Evolutionary conservation across 768 basidiomycete genomes (phyloP).

Genomic region (Boletus vinaceobasis): DNA sequence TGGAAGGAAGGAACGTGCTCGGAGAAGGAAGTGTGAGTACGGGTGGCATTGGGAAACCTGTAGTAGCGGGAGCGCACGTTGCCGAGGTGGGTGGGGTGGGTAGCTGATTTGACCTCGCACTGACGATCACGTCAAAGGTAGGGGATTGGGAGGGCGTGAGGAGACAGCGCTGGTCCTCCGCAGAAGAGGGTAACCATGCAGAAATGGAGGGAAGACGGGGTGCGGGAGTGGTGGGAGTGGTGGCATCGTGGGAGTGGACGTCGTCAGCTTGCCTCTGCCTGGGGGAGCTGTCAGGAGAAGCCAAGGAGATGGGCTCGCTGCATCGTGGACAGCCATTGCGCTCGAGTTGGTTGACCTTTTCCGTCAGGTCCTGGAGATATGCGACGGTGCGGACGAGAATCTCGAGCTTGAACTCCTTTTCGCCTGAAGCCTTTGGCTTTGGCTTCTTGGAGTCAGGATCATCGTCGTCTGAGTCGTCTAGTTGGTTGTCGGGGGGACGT

Average conservation of each 20-base stretch:
- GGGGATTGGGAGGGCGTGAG: conserved; percentile 35
- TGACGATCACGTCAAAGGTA: conserved; percentile 30
- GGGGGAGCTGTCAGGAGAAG: background rate
- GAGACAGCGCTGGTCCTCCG: conserved; percentile 25
- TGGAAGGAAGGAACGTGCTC: conserved; percentile 16
- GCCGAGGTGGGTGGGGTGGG: conserved; percentile 60
- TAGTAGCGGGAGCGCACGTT: conserved; percentile 41
- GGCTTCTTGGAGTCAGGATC: conserved; percentile 28
- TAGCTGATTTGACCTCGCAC: conserved; percentile 30
- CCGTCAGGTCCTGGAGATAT: conserved; percentile 69
- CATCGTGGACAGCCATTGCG: conserved; percentile 22
- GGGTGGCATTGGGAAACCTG: conserved; percentile 36
- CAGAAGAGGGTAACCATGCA: conserved; percentile 51
- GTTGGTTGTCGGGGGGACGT: conserved; percentile 25
- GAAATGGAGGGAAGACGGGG: conserved; percentile 62
- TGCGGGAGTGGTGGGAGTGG: conserved; percentile 2
- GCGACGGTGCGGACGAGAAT: conserved; percentile 80
- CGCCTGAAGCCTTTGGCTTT: conserved; percentile 42
- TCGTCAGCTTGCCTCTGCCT: background rate
- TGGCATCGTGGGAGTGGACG: background rate
- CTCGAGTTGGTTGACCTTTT: conserved; percentile 49
- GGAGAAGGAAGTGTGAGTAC: conserved; percentile 38
- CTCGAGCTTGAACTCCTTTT: conserved; percentile 91
- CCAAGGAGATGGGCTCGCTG: conserved; percentile 16
- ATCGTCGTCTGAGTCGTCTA: conserved; percentile 32